These are phyloP conservation scores for Ensete glaucum DNA, from an alignment of 176 grass and related monocot species.

Conservation along the genomic window DNA sequence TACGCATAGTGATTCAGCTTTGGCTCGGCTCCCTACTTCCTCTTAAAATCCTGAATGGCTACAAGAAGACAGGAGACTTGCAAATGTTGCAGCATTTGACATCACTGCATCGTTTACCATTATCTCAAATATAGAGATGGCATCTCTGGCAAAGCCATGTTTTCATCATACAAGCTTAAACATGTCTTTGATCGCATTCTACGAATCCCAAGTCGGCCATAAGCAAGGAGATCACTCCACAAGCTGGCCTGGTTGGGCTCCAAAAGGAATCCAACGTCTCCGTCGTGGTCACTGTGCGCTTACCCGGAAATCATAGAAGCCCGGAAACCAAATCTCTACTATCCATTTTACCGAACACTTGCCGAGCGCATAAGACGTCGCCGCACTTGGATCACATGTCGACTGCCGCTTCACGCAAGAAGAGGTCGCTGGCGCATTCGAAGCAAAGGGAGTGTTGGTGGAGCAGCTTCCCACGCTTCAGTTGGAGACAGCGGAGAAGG, in stretches of 20 bases:
- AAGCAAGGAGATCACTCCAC: conserved; percentile 15
- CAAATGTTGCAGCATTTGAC: conserved; percentile 15
- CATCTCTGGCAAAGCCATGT: conserved; percentile 8
- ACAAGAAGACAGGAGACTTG: conserved; percentile 26
- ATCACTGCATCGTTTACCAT: conserved; percentile 13
- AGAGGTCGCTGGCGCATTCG: conserved; percentile 5
- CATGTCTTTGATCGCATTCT: conserved; percentile 8
- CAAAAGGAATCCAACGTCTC: conserved; percentile 15
- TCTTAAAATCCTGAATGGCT: conserved; percentile 13
- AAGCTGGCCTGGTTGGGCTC: conserved; percentile 12
- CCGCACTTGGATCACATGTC: conserved; percentile 21
- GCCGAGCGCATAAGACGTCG: not conserved
- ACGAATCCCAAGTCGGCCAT: conserved; percentile 2
- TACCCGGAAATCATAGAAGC: conserved; percentile 18
- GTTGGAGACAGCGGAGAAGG: conserved; percentile 6
- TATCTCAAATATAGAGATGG: conserved; percentile 11
- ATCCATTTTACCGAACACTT: conserved; percentile 4
- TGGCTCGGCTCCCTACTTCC: conserved; percentile 10
- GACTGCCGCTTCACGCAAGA: conserved; percentile 15
- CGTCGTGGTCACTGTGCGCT: conserved; percentile 15
- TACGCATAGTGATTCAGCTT: conserved; percentile 20
- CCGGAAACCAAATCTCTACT: conserved; percentile 13
- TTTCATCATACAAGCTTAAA: conserved; percentile 8
- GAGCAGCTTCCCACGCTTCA: conserved; percentile 5
- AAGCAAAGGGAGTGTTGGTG: conserved; percentile 17